These are phyloP conservation scores for Endocalyx cinctus DNA, from an alignment of 2,329 filamentous ascomycete species.

Conservation along the genomic window DNA sequence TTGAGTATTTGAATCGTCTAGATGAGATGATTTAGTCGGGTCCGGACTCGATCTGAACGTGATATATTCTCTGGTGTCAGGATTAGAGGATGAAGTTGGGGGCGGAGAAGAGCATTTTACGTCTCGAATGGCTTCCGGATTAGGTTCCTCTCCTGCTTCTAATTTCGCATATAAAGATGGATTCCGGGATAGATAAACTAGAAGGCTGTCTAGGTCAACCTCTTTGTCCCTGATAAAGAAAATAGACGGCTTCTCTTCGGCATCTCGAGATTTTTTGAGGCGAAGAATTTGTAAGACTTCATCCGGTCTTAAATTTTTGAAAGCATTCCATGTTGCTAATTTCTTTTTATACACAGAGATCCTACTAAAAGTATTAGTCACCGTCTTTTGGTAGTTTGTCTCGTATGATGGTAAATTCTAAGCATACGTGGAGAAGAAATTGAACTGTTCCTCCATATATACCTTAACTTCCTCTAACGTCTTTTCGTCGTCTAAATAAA, in stretches of 20 bases:
- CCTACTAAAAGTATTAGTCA: constrained; percentile 13
- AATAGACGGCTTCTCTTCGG: constrained; percentile 14
- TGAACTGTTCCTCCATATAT: constrained; percentile 22
- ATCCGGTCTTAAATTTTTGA: constrained; percentile 23
- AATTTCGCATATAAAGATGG: constrained; percentile 21
- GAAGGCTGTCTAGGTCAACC: constrained; percentile 20
- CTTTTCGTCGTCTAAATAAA: constrained; percentile 26
- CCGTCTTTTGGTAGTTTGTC: neutral
- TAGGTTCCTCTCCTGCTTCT: constrained; percentile 18
- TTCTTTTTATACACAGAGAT: constrained; percentile 26
- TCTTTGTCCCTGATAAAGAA: constrained; percentile 22
- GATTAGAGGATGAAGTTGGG: constrained; percentile 3
- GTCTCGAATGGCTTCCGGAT: constrained; percentile 20
- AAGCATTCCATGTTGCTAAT: constrained; percentile 23
- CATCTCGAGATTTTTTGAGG: constrained; percentile 20
- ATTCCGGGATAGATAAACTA: constrained; percentile 24
- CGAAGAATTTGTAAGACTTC: constrained; percentile 25
- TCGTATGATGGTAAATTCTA: neutral
- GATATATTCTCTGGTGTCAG: no score
- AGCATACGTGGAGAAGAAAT: constrained; percentile 23
- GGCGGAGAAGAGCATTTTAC: constrained; percentile 21
- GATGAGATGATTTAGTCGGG: neutral
- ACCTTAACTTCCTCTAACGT: constrained; percentile 23
- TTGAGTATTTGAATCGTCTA: constrained; percentile 1
- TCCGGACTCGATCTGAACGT: neutral